These are phyloP conservation scores for Rubus parviflorus DNA, from an alignment of 306 rosid genomes.

Conservation along the genomic window DNA sequence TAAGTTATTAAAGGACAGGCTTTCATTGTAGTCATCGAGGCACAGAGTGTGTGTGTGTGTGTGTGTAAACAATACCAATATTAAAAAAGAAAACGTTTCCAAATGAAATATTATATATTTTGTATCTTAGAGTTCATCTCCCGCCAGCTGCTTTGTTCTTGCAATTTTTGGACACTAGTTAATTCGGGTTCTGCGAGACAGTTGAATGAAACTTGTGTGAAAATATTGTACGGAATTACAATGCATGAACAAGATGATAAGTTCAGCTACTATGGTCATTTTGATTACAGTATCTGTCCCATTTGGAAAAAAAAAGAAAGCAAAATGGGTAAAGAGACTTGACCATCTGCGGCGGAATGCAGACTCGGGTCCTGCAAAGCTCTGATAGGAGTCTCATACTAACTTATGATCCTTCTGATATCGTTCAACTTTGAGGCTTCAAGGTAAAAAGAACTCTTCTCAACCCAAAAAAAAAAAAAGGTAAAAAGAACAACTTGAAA, in stretches of 20 bases:
- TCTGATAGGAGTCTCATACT: background rate
- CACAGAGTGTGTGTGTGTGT: conserved; percentile 3
- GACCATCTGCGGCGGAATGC: background rate
- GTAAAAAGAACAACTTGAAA: background rate
- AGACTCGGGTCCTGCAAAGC: background rate
- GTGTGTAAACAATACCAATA: background rate
- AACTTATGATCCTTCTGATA: background rate
- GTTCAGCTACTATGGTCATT: background rate
- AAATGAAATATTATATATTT: background rate
- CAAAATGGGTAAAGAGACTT: background rate
- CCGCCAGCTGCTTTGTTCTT: conserved; percentile 28
- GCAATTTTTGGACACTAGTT: conserved; percentile 6
- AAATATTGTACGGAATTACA: background rate
- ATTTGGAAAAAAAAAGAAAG: no score
- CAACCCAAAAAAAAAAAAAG: no score
- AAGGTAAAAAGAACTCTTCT: no score
- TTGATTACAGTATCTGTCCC: background rate
- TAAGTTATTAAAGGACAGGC: conserved; percentile 19
- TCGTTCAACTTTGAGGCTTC: background rate
- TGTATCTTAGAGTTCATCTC: conserved; percentile 30
- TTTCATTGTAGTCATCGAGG: conserved; percentile 51
- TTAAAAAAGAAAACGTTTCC: background rate
- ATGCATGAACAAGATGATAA: background rate
- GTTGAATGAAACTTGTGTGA: background rate
- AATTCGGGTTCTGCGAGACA: background rate